These are phyloP conservation scores for Sporisorium scitamineum DNA, from an alignment of 1,284 basidiomycete genomes.

Conservation along the genomic window DNA sequence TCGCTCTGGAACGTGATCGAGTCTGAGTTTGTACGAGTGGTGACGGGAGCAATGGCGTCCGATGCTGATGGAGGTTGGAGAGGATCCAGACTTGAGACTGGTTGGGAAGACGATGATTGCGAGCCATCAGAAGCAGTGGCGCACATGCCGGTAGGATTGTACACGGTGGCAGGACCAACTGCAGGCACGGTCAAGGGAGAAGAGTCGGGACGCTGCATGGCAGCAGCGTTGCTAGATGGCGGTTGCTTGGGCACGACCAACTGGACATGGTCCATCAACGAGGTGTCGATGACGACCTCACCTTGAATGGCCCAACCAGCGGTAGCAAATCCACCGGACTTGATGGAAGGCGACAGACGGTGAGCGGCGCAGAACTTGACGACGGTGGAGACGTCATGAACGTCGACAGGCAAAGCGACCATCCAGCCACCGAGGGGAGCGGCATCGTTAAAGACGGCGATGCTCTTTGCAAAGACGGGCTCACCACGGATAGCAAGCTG, in stretches of 20 bases:
- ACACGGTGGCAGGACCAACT: constrained; percentile 11
- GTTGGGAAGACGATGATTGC: constrained; percentile 8
- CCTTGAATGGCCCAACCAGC: constrained; percentile 87
- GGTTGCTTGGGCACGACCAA: constrained; percentile 73
- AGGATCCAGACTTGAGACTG: neutral
- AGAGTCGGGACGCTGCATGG: constrained; percentile 8
- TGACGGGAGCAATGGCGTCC: constrained; percentile 22
- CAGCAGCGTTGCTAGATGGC: neutral
- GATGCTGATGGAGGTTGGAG: constrained; percentile 10
- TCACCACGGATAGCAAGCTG: constrained; percentile 47
- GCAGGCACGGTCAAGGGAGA: constrained; percentile 38
- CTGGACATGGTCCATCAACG: constrained; percentile 76
- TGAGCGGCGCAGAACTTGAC: constrained; percentile 76
- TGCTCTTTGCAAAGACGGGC: constrained; percentile 41
- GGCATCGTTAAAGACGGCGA: constrained; percentile 58
- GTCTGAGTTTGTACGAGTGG: constrained; percentile 8
- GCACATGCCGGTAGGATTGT: constrained; percentile 23
- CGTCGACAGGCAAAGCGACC: constrained; percentile 45
- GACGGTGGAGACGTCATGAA: constrained; percentile 42
- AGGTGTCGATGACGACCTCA: constrained; percentile 83
- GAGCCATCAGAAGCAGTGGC: constrained; percentile 11
- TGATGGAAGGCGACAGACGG: constrained; percentile 81
- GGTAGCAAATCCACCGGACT: constrained; percentile 87
- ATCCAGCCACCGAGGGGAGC: constrained; percentile 56
- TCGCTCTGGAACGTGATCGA: constrained; percentile 25